Evolutionary conservation across 1,139 yeast genomes (phyloP), one percentile per base, ranked within the genome.

Genomic region (Yamadazyma aaseri): DNA sequence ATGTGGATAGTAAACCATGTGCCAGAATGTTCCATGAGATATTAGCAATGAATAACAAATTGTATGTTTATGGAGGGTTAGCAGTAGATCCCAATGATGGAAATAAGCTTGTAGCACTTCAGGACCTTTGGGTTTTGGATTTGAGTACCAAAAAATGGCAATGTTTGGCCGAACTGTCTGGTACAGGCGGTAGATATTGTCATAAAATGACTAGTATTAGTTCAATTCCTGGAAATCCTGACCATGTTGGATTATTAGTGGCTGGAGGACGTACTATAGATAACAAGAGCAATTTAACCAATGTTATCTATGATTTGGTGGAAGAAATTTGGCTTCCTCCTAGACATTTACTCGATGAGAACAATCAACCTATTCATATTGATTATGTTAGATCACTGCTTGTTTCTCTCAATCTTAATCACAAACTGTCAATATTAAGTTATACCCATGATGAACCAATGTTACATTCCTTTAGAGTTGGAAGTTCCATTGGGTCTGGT

Each of bases 61-160:
- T 82, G 3, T 82, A 72, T 49, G 47, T 81, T 3, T 78, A 73
- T 50, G 92, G 92, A 13, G 94, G 94, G 1, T 53, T 83, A 20
- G 51, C 56, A 0, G 47, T 68, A 7, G 44, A 45, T 27, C 33
- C 34, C 2, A 39, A 31, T 3, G 39, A 45, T 15, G 23, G 36
- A 6, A 10, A 9, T 6, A 9, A 11, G 12, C 25, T 22, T 11
- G 58, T 60, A 2, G 76, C 84, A 0, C 47, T 70, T 12, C 80
- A 80, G 46, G 92, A 83, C 44, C 55, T 81, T 15, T 84, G 92
- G 90, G 72, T 71, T 42, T 76, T 81, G 43, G 72, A 80, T 51
- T 55, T 79, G 29, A 71, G 65, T 26, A 55, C 68, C 2, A 63
- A 63, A 33, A 52, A 54, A 13, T 82, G 90, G 89, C 54, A 51